Percentiles rank a stretch among this genome's conserved stretches.
Conservation (phyloP, 208 protist species). For the Borovskyia barvae region DNA sequence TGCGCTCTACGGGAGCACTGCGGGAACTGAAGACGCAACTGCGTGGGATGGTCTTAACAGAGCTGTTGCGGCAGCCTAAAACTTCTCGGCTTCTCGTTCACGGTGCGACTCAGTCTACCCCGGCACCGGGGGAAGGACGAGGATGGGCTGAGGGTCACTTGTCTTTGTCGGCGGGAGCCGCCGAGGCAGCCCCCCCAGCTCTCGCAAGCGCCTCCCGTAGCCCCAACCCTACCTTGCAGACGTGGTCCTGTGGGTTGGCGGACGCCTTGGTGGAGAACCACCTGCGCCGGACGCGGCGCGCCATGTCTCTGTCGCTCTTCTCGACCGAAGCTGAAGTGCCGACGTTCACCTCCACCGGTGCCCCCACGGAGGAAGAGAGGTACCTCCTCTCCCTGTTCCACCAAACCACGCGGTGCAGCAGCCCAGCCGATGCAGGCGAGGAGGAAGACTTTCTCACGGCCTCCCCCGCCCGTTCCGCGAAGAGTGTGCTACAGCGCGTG, state of each 20-base stretch:
- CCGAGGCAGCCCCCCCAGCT: background rate
- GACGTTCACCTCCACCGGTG: conserved; percentile 41
- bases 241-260: conserved; percentile 53
- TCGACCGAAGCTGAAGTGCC: conserved; percentile 75
- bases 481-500: conserved; percentile 67
- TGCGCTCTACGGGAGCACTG: conserved; percentile 65
- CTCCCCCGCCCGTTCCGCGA: conserved; percentile 10
- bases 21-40: conserved; percentile 84
- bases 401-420: background rate
- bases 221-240: conserved; percentile 18
- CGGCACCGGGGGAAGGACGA: background rate
- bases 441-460: conserved; percentile 28
- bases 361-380: conserved; percentile 39
- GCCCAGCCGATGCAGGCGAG: background rate
- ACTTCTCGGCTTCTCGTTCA: conserved; percentile 17
- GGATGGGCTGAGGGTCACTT: conserved; percentile 3
- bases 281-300: conserved; percentile 62
- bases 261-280: conserved; percentile 84
- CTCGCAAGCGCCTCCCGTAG: conserved; percentile 1
- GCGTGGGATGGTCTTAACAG: conserved; percentile 70
- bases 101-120: conserved; percentile 10
- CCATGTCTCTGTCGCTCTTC: conserved; percentile 82
- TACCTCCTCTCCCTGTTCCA: conserved; percentile 50
- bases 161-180: background rate
- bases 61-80: conserved; percentile 56